Conservation (phyloP, 2,329 filamentous ascomycete species). For the Arthrobotrys megalospora region DNA sequence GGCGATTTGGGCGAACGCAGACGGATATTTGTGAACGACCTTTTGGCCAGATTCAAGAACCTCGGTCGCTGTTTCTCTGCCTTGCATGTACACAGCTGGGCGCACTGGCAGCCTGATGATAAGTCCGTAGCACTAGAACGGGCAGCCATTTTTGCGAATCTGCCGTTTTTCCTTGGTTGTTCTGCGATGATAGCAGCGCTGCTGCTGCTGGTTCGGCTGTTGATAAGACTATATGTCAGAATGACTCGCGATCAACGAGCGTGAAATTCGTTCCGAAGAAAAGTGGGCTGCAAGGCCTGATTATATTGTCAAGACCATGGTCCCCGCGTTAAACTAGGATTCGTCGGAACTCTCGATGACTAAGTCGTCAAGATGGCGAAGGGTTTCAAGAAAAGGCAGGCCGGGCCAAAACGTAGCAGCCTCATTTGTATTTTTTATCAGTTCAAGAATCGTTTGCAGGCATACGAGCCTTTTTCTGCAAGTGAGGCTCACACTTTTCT, state of each 20-base stretch:
- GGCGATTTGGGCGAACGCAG: conserved; percentile 56
- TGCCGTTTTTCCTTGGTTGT: conserved; percentile 3
- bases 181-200: conserved; percentile 4
- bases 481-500: conserved; percentile 58
- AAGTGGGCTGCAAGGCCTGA: conserved; percentile 55
- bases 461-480: conserved; percentile 59
- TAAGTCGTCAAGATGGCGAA: conserved; percentile 41
- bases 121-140: conserved; percentile 30
- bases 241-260: conserved; percentile 56
- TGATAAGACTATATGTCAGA: conserved; percentile 44
- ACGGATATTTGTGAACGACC: conserved; percentile 59
- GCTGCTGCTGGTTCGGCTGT: conserved; percentile 46
- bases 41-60: conserved; percentile 55
- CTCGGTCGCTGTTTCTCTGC: conserved; percentile 57
- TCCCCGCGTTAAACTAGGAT: conserved; percentile 34
- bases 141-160: conserved; percentile 39
- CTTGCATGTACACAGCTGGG: conserved; percentile 54
- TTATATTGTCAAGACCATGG: conserved; percentile 56
- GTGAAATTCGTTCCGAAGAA: conserved; percentile 51
- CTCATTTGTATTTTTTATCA: conserved; percentile 54
- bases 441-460: conserved; percentile 36
- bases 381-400: conserved; percentile 40
- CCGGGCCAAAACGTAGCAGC: conserved; percentile 55
- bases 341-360: conserved; percentile 47
- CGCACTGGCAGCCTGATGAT: conserved; percentile 40